Evolutionary conservation across 2,329 filamentous ascomycete species (phyloP), one percentile per base, ranked within the genome.

Genomic region (Colletotrichum sp.): DNA sequence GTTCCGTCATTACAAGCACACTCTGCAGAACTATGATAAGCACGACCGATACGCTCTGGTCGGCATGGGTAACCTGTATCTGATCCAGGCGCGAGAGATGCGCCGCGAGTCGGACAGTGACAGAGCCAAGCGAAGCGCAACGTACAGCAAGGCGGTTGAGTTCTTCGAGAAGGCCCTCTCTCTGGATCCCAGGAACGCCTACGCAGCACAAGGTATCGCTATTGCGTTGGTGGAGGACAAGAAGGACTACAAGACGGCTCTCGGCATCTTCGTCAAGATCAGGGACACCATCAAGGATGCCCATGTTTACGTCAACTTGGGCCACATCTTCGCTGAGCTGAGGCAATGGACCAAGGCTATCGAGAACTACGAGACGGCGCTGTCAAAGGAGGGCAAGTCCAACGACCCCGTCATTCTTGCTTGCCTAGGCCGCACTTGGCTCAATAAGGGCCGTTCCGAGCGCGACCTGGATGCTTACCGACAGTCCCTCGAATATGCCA

Each of bases 161-260:
- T 99, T 99, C 85, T 99, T 98, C 80, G 97, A 98, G 83, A 99
- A 99, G 86, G 96, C 96, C 6, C 88, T 99, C 26, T 95, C 97
- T 77, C 88, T 99, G n/a, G 97, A 99, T 81, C 93, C 96, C 1
- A 96, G 94, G 86, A 99, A 98, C 79, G 96, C 97, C 1, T 98
- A 98, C 83, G 97, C 97, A 9, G 97, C 97, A 3, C 97, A 99
- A 83, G 97, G 97, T 76, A 93, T 99, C 78, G 97, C 95, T 16
- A 98, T 99, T 81, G 96, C 96, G 10, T 88, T 99, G 32, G 93
- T 97, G 1, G 97, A 99, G 83, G 96, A 98, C 83, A 97, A 94
- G 87, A 98, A 97, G 84, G 96, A 98, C 80, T 93, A 93, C 84
- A 93, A 93, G 78, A 91, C 91, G 28, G 96, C 96, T 4, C 90